A percentile compares a stretch with the other conserved stretches of the same genome.
These are phyloP conservation scores for Aureobasidium sp. DNA, from an alignment of 2,329 filamentous ascomycete species.

Conservation along the genomic window DNA sequence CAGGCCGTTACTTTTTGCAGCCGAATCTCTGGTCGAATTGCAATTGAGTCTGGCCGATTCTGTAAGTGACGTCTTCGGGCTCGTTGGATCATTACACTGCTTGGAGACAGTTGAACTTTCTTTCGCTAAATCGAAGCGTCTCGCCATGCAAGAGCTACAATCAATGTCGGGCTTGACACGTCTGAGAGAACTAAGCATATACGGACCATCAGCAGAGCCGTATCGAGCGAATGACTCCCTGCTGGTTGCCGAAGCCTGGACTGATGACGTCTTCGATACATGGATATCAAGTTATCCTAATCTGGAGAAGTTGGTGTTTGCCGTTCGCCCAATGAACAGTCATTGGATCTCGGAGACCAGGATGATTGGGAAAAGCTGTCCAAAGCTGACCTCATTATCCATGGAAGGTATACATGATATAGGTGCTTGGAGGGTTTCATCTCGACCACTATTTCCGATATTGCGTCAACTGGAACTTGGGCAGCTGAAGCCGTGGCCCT, in stretches of 20 bases:
- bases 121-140: not conserved
- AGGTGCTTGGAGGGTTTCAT: not conserved
- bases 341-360: conserved; percentile 5
- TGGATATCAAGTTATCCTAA: not conserved
- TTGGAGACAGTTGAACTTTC: not conserved
- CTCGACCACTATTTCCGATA: not conserved
- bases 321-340: not conserved
- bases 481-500: conserved; percentile 2
- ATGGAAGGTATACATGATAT: conserved; percentile 7
- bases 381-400: not conserved
- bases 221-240: not conserved
- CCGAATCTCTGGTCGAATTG: not conserved
- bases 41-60: not conserved
- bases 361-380: not conserved
- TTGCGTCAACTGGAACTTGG: not conserved
- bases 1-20: not conserved
- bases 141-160: not conserved
- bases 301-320: not conserved
- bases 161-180: not conserved
- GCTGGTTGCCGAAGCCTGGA: not conserved
- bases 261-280: not conserved
- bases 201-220: not conserved
- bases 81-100: not conserved
- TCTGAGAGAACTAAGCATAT: not conserved
- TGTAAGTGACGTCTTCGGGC: not conserved